Base-by-base conservation (phyloP, 768 basidiomycete species). In the Asterophora parasitica region DNA sequence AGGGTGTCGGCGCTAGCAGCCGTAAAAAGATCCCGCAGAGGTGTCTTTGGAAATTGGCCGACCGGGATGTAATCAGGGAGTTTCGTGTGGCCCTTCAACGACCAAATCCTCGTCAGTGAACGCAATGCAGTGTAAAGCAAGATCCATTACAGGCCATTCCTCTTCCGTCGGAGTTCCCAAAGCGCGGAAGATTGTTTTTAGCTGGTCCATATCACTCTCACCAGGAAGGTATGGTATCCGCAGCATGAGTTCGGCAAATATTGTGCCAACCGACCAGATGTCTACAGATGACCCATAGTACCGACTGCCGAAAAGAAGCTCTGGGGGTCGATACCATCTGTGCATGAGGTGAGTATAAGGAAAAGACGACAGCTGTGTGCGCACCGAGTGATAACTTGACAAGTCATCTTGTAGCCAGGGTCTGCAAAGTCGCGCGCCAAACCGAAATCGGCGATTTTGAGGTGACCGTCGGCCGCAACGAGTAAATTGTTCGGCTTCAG, bases 391-490 rank as follows among this genome's bases (percentile, higher is more conserved):
- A 99, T 97, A 52, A 99, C 95, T 61, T 97, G 93, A 58, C 86
- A 90, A 0, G 96, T 97, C 96, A 99, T 98, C 66, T 92, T 92
- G 61, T 86, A 85, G 3, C 86, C 88, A 19, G 94, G 92, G 58
- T 98, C 96, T 12, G 88, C 91, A 65, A 88, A 95, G 70, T 99
- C 96, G 48, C 96, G 74, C 19, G 96, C 96, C 7, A 99, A 79
- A 77, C 96, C 96, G 65, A 99, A 99, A 80, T 99, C 96, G 10
- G 96, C 96, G 39, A 99, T 79, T 69, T 99, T 99, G 55, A 98
- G 83, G 44, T 89, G 83, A 0, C 96, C 96, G 43, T 91, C 81
- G 0, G 88, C 79, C 0, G 92, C 81, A 51, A 99, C 88, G 60
- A 99, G 83, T 70, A 99, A 77, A 68, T 99, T 99, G 71, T 99